Conservation (phyloP, 2,329 filamentous ascomycete genomes). For the Neofusicoccum umdonicola region DNA sequence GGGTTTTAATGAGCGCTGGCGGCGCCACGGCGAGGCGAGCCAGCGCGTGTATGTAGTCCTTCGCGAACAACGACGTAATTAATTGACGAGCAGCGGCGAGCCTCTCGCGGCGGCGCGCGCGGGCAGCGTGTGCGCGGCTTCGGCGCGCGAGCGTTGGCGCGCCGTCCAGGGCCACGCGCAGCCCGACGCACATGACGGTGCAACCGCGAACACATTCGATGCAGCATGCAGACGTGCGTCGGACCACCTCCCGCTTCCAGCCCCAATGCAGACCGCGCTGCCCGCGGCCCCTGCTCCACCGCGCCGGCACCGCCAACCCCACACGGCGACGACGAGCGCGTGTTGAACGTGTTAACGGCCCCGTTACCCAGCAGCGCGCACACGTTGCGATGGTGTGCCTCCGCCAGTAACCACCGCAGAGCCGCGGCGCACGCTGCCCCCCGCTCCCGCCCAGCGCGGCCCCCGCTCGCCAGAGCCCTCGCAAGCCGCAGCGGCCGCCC, state of each 20-base stretch:
- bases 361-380: slow-evolving; percentile 3
- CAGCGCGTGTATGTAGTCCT: not conserved
- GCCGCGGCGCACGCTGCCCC: not conserved
- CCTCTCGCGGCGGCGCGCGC: not conserved
- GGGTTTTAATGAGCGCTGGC: not conserved
- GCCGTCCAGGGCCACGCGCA: not conserved
- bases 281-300: too few species aligned
- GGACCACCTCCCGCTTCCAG: slow-evolving; percentile 1
- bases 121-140: not conserved
- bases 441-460: not conserved
- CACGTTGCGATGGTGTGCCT: not conserved
- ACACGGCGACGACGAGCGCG: not conserved
- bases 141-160: not conserved
- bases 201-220: not conserved
- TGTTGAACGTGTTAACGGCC: not conserved
- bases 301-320: not conserved
- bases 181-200: slow-evolving; percentile 12
- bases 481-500: not conserved
- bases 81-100: not conserved
- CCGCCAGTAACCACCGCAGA: not conserved
- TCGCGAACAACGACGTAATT: not conserved
- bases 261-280: not conserved
- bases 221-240: not conserved
- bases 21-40: not conserved
- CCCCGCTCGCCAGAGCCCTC: not conserved